Percentiles rank a stretch among this genome's conserved stretches.
Conservation (phyloP, 805 yeast genomes). For the Candida lessepsii region DNA sequence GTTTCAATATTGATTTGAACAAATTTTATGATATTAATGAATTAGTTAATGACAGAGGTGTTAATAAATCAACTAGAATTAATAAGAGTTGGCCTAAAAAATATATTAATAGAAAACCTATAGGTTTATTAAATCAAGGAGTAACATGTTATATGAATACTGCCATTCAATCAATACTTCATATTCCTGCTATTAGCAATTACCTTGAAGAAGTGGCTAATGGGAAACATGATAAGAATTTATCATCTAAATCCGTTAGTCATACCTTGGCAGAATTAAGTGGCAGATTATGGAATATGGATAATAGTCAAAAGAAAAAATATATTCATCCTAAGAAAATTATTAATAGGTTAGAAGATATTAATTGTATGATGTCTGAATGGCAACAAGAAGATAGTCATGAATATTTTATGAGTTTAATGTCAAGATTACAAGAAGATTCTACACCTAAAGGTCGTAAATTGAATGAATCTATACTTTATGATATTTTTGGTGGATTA, state of each 20-base stretch:
- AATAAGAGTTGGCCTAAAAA: conserved; percentile 70
- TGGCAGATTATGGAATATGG: conserved; percentile 65
- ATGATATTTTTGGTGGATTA: conserved; percentile 93
- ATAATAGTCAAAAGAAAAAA: conserved; percentile 33
- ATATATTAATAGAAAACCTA: conserved; percentile 49
- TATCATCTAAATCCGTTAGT: conserved; percentile 60
- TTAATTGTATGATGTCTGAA: conserved; percentile 93
- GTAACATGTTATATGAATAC: conserved; percentile 97
- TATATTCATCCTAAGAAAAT: conserved; percentile 75
- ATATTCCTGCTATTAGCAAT: conserved; percentile 86
- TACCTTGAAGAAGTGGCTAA: conserved; percentile 66
- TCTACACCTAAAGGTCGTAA: conserved; percentile 88
- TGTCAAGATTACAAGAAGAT: conserved; percentile 88
- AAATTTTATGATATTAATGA: conserved; percentile 61
- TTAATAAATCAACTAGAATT: conserved; percentile 57
- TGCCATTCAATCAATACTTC: conserved; percentile 87
- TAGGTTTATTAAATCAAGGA: conserved; percentile 84
- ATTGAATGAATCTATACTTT: conserved; percentile 74
- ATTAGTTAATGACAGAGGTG: conserved; percentile 57
- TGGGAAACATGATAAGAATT: conserved; percentile 47
- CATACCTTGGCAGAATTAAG: conserved; percentile 67
- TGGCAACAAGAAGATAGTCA: conserved; percentile 99
- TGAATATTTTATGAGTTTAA: conserved; percentile 91
- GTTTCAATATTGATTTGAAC: conserved; percentile 12
- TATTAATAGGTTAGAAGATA: conserved; percentile 70